Base-by-base conservation (phyloP, 805 yeast species). In the Yueomyces sp. region DNA sequence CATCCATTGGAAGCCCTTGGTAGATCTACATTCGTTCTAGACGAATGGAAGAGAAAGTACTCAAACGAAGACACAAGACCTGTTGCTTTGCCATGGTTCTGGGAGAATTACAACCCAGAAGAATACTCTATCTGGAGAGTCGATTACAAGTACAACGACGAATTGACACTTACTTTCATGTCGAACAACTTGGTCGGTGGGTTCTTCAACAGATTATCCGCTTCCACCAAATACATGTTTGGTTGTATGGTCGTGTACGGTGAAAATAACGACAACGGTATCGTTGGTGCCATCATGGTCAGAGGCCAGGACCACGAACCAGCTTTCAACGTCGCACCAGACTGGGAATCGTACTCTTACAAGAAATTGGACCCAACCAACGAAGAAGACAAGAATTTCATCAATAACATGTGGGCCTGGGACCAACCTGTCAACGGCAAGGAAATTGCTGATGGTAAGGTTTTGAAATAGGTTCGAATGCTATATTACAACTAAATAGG, bases 311-410 rank as follows among this genome's bases (percentile, higher is more conserved):
- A 90, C 49, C 70, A 57, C 63, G 76, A 57, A 45, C 95, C 96
- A 67, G 98, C 96, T 51, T 86, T 90, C 63, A 84, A 90, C 53
- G 97, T 92, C 67, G 98, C 97, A 63, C 96, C 97, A 70, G 98
- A 90, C 72, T 87, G 95, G 94, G 97, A 90, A 73, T 85, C 96
- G 43, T 90, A 85, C 73, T 64, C 65, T 47, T 86, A 76, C 84
- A 68, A 78, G 64, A 80, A 84, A 75, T 76, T 90, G 64, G 96
- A 90, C 64, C 74, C 83, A 48, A 59, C 86, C 58, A 77, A 78
- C 54, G 78, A 77, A 54, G 92, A 76, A 64, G 85, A 76, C 75
- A 81, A 75, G 70, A 84, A 73, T 52, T 85, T 86, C 63, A 66
- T 92, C 59, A 74, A 84, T 69, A 86, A 88, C 79, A 74, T 87